Evolutionary conservation across 177 flowering plant genomes (phyloP).

Genomic region (Vitis hybrid): DNA sequence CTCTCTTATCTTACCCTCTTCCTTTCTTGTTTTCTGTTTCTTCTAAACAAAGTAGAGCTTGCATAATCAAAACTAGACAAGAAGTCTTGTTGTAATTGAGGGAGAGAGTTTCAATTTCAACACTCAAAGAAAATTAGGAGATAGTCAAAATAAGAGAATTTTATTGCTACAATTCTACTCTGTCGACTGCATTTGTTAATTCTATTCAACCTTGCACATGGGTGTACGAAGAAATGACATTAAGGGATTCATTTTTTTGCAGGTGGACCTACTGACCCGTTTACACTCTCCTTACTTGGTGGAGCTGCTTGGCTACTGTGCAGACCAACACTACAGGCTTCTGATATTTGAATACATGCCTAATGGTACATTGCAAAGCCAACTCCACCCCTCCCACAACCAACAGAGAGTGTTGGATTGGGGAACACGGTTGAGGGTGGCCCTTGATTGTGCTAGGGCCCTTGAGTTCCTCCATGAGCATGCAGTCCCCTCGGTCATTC

Average conservation of each 20-base stretch:
- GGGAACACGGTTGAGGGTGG: slow-evolving; percentile 80
- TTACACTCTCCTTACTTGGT: slow-evolving; percentile 73
- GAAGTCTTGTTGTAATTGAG: too few species aligned
- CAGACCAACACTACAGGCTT: slow-evolving; percentile 82
- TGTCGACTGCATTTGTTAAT: slow-evolving; percentile 9
- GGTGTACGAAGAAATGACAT: slow-evolving; percentile 3
- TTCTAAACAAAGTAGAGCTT: neutral
- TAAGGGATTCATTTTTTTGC: slow-evolving; percentile 8
- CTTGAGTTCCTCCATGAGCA: slow-evolving; percentile 90
- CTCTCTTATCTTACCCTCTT: neutral
- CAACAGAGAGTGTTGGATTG: slow-evolving; percentile 59
- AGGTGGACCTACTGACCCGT: slow-evolving; percentile 91
- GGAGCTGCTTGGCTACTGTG: slow-evolving; percentile 89
- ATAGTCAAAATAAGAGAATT: too few species aligned
- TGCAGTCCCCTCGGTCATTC: slow-evolving; percentile 68
- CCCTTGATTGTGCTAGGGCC: slow-evolving; percentile 92
- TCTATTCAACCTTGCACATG: slow-evolving; percentile 19
- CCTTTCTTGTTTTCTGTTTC: neutral
- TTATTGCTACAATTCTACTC: too few species aligned
- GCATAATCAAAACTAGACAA: too few species aligned
- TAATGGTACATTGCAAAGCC: slow-evolving; percentile 68
- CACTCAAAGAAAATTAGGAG: too few species aligned
- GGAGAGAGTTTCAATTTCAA: too few species aligned
- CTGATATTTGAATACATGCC: slow-evolving; percentile 80
- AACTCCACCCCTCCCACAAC: slow-evolving; percentile 50